These are phyloP conservation scores for Fusarium compactum DNA, from an alignment of 2,329 filamentous ascomycete genomes.

Conservation along the genomic window DNA sequence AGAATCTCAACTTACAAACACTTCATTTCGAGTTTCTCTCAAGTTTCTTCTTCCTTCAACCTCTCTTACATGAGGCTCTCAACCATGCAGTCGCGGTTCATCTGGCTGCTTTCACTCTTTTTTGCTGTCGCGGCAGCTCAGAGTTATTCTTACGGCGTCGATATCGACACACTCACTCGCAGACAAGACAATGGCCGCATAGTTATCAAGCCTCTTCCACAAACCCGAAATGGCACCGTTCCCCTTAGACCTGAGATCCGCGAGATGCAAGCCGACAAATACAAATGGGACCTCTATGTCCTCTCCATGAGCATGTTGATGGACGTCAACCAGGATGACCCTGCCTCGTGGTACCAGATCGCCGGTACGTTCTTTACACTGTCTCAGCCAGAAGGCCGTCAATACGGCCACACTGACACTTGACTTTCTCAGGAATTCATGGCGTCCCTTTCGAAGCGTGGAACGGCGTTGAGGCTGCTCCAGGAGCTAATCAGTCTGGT, in stretches of 20 bases:
- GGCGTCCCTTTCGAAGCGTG: constrained; percentile 74
- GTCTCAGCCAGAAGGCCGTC: not conserved
- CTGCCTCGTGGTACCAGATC: constrained; percentile 82
- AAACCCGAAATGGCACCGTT: constrained; percentile 54
- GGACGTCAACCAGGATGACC: constrained; percentile 69
- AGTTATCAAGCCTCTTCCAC: constrained; percentile 59
- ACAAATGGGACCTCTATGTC: constrained; percentile 82
- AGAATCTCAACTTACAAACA: not conserved
- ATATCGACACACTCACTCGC: constrained; percentile 55
- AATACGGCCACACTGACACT: constrained; percentile 17
- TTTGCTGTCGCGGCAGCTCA: constrained; percentile 38
- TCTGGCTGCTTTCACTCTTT: constrained; percentile 24
- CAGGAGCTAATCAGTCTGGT: constrained; percentile 69
- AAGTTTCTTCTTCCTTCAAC: not conserved
- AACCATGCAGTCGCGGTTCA: constrained; percentile 32
- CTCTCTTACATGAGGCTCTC: not conserved
- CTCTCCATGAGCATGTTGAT: constrained; percentile 80
- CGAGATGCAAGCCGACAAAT: constrained; percentile 70
- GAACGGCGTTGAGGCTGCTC: constrained; percentile 63
- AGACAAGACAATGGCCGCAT: constrained; percentile 56
- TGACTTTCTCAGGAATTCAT: constrained; percentile 73
- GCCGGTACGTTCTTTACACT: constrained; percentile 67
- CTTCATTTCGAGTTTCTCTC: not conserved
- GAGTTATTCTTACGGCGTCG: constrained; percentile 65
- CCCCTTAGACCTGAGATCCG: constrained; percentile 74